Base-by-base conservation (phyloP, 208 protist genomes). In the Crithidia acanthocephali region DNA sequence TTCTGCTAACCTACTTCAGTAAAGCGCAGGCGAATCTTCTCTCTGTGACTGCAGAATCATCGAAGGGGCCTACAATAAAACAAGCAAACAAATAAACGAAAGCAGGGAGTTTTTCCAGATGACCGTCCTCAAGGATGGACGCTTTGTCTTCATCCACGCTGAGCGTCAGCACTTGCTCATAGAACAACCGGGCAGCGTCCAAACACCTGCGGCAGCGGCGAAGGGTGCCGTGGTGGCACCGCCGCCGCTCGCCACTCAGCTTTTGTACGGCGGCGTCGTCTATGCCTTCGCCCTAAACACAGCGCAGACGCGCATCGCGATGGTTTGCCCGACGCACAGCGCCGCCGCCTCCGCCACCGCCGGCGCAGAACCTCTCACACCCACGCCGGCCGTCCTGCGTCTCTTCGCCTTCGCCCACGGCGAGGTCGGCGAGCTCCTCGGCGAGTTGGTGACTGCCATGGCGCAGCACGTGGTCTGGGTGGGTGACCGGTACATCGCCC, bases 401-500 rank as follows among this genome's bases (percentile, higher is more conserved):
- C 50, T 78, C 16, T 78, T 78, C 25, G 51, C 65, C 9, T 78
- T 78, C 50, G 5, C 72, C 0, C 47, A 68, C n/a, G 68, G 76
- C 47, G 81, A 82, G 56, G 69, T 93, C 32, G 77, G 75, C 0
- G 83, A 87, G 30, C 56, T 85, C 44, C 40, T 95, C 22, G 78
- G 66, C 7, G 87, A 95, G 68, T 56, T 87, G 33, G 67, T 78
- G 44, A 81, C 53, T 6, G 42, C 44, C 1, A 50, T 71, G 40
- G 72, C 79, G 35, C 79, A 52, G 13, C 57, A 67, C 32, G 58
- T 93, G 2, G 37, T 86, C 28, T 95, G 90, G 90, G 71, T 81
- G 16, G 85, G 79, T 0, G 61, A 68, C 20, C 63, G 57, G 6
- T 55, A 66, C 47, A 37, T 82, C 13, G 71, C 68, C 32, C 60